Evolutionary conservation across 2,329 filamentous ascomycete genomes (phyloP), one percentile per base, ranked within the genome.

Genomic region (Diplocarpon mali): DNA sequence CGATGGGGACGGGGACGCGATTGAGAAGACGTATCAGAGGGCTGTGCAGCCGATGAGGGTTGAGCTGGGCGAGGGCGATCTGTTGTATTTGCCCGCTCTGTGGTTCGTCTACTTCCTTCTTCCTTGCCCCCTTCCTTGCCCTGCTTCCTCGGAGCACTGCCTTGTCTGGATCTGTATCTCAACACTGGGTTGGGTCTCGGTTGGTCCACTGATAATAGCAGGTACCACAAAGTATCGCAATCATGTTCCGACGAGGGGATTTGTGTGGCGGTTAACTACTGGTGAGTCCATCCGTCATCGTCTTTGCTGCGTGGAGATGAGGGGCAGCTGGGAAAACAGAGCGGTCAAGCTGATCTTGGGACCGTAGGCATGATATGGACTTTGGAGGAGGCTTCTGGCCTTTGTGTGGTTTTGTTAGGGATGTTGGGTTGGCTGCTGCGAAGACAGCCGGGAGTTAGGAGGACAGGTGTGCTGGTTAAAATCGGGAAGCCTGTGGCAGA

Each of bases 181-280:
- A 20, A n/a, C 24, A 7, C 36, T 6, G 7, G 7, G 2, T n/a
- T 4, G 2, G 9, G n/a, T 24, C 11, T 11, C 20, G 13, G 11
- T n/a, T 32, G 20, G 6, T 38, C 13, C 1, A 17, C n/a, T 16
- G 13, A 5, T 16, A 32, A 32, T 31, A 34, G 31, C 12, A 76
- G 76, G 76, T 86, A 85, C 59, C 85, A 92, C 60, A 88, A 90
- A 60, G 85, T 92, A 4, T 78, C 75, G 6, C 85, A 92, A 59
- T 78, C 73, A 2, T 79, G 76, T 52, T 71, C 70, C 0, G 67
- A 75, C 0, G 83, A 88, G 50, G 81, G 80, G 0, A 76, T 89
- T 28, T 86, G 84, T 35, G 77, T 83, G 44, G 83, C 85, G 1
- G 78, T 88, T 31, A 92, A 92, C 57, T 90, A 90, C 62, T 92